Evolutionary conservation across 495 filamentous ascomycete species (phyloP).

Genomic region (Sphaerosporella brunnea): DNA sequence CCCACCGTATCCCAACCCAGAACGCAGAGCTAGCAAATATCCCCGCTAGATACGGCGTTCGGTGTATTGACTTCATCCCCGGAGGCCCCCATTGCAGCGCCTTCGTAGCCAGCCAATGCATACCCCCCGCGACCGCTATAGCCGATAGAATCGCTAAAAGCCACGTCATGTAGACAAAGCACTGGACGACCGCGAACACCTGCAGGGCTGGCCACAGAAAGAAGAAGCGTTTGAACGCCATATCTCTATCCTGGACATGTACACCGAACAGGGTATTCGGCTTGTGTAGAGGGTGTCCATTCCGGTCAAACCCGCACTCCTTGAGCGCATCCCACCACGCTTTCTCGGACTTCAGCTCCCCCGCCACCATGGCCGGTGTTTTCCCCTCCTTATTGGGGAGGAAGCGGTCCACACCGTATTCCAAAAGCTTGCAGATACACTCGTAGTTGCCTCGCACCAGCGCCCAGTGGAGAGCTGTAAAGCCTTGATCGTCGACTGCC

Average conservation of each 20-base stretch:
- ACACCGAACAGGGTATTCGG: constrained; percentile 19
- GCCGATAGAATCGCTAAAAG: constrained; percentile 58
- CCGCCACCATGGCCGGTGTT: constrained; percentile 61
- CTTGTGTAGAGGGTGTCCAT: constrained; percentile 49
- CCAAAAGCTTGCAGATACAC: constrained; percentile 78
- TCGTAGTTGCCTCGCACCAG: constrained; percentile 73
- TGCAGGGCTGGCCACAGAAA: constrained; percentile 76
- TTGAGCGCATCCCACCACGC: constrained; percentile 70
- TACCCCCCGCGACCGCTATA: constrained; percentile 42
- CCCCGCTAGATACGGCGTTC: constrained; percentile 80
- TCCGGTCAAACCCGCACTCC: constrained; percentile 66
- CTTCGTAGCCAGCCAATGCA: constrained; percentile 67
- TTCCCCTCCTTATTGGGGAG: constrained; percentile 74
- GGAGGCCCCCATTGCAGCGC: constrained; percentile 60
- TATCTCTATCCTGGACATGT: constrained; percentile 48
- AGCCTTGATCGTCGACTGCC: constrained; percentile 72
- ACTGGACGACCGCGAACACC: constrained; percentile 47
- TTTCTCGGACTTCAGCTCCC: constrained; percentile 70
- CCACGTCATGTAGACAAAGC: constrained; percentile 55
- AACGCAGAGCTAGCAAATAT: constrained; percentile 81
- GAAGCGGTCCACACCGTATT: constrained; percentile 86
- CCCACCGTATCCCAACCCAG: constrained; percentile 61
- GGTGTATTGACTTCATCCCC: constrained; percentile 73
- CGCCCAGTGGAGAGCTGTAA: constrained; percentile 91
- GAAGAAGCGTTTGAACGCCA: constrained; percentile 67